phyloP scores from a whole-genome alignment of 495 filamentous ascomycete genomes.

The Tuber brumale region DNA sequence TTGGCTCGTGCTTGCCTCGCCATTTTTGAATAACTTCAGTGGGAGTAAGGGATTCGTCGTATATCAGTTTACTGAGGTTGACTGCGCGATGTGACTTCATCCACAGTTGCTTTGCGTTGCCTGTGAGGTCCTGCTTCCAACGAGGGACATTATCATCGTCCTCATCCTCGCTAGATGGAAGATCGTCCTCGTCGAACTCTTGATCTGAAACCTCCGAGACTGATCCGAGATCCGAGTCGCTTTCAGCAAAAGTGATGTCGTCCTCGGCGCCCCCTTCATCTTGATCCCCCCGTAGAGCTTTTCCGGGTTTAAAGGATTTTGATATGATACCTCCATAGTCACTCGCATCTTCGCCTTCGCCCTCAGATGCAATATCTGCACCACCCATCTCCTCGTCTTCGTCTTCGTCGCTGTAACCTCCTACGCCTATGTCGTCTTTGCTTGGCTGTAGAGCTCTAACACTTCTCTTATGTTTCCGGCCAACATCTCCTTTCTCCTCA shows the following conservation, averaged over 20 bases:
- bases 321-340: slow-evolving; percentile 50
- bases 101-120: slow-evolving; percentile 67
- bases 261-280: slow-evolving; percentile 50
- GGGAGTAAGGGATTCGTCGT: slow-evolving; percentile 71
- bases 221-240: slow-evolving; percentile 90
- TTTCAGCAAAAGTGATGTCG: slow-evolving; percentile 83
- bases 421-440: slow-evolving; percentile 45
- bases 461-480: slow-evolving; percentile 63
- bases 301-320: slow-evolving; percentile 50
- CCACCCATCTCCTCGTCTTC: slow-evolving; percentile 52
- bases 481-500: slow-evolving; percentile 49
- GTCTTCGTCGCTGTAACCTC: slow-evolving; percentile 45
- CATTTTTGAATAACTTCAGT: slow-evolving; percentile 68
- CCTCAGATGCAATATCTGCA: slow-evolving; percentile 57
- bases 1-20: slow-evolving; percentile 56
- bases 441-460: slow-evolving; percentile 57
- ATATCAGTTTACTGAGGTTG: slow-evolving; percentile 80
- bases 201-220: slow-evolving; percentile 61
- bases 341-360: slow-evolving; percentile 49
- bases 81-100: slow-evolving; percentile 63
- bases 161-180: slow-evolving; percentile 48
- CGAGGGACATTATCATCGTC: slow-evolving; percentile 60
- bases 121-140: slow-evolving; percentile 83
- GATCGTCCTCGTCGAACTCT: slow-evolving; percentile 55
- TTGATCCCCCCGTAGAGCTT: slow-evolving; percentile 49